phyloP scores from a whole-genome alignment of 1,284 basidiomycete genomes.

The Rugiboletus extremiorientalis region DNA sequence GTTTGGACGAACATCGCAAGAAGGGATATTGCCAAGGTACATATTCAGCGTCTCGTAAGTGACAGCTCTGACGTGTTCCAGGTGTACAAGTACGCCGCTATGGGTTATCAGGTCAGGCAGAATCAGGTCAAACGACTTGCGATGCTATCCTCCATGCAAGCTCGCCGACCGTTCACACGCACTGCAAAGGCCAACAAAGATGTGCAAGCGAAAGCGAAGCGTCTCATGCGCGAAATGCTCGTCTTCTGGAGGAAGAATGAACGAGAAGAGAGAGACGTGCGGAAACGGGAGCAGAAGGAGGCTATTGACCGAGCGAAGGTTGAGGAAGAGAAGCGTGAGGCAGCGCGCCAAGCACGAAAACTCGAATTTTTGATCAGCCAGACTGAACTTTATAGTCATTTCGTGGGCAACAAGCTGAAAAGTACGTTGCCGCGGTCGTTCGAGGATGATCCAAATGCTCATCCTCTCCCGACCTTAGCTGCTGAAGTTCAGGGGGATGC shows the following conservation, averaged over 20 bases:
- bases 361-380: conserved; percentile 99
- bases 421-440: conserved; percentile 52
- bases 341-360: conserved; percentile 93
- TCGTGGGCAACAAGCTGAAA: conserved; percentile 98
- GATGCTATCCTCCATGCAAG: conserved; percentile 73
- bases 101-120: conserved; percentile 62
- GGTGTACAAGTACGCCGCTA: conserved; percentile 80
- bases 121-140: conserved; percentile 78
- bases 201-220: conserved; percentile 83
- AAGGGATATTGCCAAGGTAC: conserved; percentile 80
- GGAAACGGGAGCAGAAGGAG: conserved; percentile 94
- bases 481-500: conserved; percentile 85
- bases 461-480: conserved; percentile 47
- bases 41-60: conserved; percentile 4
- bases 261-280: conserved; percentile 90
- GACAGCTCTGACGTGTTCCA: conserved; percentile 33
- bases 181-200: conserved; percentile 88
- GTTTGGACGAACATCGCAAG: conserved; percentile 86
- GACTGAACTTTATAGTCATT: conserved; percentile 98
- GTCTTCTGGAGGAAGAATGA: conserved; percentile 99
- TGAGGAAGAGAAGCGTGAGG: conserved; percentile 97
- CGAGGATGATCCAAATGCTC: conserved; percentile 15
- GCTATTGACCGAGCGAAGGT: conserved; percentile 87
- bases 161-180: conserved; percentile 79
- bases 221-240: conserved; percentile 92